Conservation (phyloP, 805 yeast species). For the Candida pseudoglaebosa region DNA sequence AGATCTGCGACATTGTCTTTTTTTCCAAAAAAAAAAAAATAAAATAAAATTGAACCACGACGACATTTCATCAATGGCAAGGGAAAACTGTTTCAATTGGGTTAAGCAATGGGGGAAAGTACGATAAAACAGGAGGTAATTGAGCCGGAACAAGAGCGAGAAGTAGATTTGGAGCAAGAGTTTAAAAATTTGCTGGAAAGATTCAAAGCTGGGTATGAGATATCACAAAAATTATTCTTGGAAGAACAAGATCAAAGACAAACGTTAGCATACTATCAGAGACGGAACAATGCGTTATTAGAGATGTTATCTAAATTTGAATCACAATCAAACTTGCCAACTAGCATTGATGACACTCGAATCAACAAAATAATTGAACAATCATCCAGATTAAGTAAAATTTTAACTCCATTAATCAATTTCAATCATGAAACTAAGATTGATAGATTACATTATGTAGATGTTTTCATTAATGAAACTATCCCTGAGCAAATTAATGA, state of each 20-base stretch:
- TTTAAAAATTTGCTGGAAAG: conserved; percentile 25
- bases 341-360: conserved; percentile 12
- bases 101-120: conserved; percentile 1
- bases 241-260: conserved; percentile 34
- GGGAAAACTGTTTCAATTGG: too few species aligned
- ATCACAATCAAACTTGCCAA: background rate
- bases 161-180: background rate
- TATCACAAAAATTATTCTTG: conserved; percentile 23
- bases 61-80: too few species aligned
- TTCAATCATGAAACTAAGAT: conserved; percentile 10
- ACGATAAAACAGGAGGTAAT: background rate
- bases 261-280: conserved; percentile 27
- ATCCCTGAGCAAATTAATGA: conserved; percentile 36
- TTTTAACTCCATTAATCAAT: conserved; percentile 15
- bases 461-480: conserved; percentile 30
- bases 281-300: conserved; percentile 36
- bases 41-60: too few species aligned
- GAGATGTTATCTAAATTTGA: conserved; percentile 19
- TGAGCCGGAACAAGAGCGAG: background rate
- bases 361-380: conserved; percentile 19
- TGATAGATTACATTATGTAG: conserved; percentile 18
- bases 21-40: too few species aligned
- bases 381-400: conserved; percentile 18
- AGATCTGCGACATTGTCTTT: too few species aligned
- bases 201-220: conserved; percentile 19